phyloP scores from a whole-genome alignment of 2,329 filamentous ascomycete genomes.

The Xenoacremonium recifei region DNA sequence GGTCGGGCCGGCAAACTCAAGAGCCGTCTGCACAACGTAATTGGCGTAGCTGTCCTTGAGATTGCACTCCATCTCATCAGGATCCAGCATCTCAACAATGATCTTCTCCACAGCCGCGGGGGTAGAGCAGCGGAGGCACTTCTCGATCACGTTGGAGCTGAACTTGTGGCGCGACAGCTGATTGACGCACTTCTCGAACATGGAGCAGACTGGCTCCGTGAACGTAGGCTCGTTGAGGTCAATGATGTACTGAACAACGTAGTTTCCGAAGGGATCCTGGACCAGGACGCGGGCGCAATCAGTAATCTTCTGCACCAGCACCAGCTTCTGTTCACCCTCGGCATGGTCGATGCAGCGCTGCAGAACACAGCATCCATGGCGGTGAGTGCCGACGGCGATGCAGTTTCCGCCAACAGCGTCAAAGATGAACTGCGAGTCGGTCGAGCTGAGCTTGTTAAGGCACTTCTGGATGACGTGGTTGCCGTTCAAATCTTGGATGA shows the following conservation, averaged over 20 bases:
- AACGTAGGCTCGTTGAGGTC: constrained; percentile 86
- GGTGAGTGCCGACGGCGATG: constrained; percentile 90
- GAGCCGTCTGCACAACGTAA: constrained; percentile 95
- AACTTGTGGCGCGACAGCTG: constrained; percentile 92
- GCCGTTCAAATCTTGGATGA: constrained; percentile 96
- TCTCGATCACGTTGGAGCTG: constrained; percentile 98
- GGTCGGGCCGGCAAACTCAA: constrained; percentile 76
- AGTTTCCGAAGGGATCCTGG: constrained; percentile 97
- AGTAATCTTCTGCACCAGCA: constrained; percentile 85
- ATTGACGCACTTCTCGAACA: constrained; percentile 72
- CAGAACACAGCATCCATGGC: constrained; percentile 95
- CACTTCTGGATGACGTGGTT: constrained; percentile 99
- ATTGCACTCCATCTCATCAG: constrained; percentile 80
- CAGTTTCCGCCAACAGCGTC: constrained; percentile 86
- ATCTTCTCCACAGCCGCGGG: constrained; percentile 73
- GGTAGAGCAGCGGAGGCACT: constrained; percentile 83
- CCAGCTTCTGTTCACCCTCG: constrained; percentile 81
- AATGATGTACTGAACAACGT: constrained; percentile 97
- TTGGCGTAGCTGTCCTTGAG: constrained; percentile 93
- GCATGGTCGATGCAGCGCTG: constrained; percentile 98
- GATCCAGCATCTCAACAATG: constrained; percentile 75
- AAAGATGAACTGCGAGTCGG: constrained; percentile 94
- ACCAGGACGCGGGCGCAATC: constrained; percentile 84
- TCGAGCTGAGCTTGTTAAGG: constrained; percentile 83
- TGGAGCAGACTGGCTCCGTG: constrained; percentile 82